Percentiles rank a stretch among this genome's conserved stretches.
Conservation (phyloP, 148 eudicot genomes). For the Beta vulgaris region DNA sequence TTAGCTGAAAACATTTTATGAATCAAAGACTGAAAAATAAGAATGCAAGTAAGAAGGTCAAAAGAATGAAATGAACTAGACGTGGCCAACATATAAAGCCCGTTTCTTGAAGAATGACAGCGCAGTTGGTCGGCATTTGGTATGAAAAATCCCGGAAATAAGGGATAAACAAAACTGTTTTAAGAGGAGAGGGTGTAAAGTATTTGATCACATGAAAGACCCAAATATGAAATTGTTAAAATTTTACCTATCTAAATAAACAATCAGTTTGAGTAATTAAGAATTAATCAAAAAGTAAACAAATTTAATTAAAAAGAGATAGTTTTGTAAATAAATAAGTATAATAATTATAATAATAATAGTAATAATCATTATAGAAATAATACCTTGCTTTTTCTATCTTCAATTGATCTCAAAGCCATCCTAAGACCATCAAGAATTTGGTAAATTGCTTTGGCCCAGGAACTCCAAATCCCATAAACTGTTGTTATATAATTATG, state of each 20-base stretch:
- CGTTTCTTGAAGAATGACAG: constrained; percentile 21
- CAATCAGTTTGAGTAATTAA: not conserved
- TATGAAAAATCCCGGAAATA: constrained; percentile 17
- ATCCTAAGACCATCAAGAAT: constrained; percentile 31
- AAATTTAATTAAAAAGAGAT: too few relatives aligned
- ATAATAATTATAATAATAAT: too few relatives aligned
- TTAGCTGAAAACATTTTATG: constrained; percentile 45
- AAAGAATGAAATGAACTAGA: constrained; percentile 9
- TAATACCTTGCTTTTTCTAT: constrained; percentile 37
- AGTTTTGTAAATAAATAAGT: too few relatives aligned
- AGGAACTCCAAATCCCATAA: constrained; percentile 32
- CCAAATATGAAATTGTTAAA: not conserved
- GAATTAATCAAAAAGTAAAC: not conserved
- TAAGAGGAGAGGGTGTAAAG: not conserved
- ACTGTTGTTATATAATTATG: constrained; percentile 24
- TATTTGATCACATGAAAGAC: constrained; percentile 11
- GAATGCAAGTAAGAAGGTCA: constrained; percentile 3
- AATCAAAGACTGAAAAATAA: constrained; percentile 43
- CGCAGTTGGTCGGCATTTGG: constrained; percentile 24
- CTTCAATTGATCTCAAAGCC: constrained; percentile 34
- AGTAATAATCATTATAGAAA: not conserved
- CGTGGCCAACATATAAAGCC: constrained; percentile 29
- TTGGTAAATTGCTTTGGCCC: constrained; percentile 30
- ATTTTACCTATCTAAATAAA: not conserved
- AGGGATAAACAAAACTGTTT: constrained; percentile 13